Evolutionary conservation across 2,329 filamentous ascomycete genomes (phyloP), one percentile per base, ranked within the genome.

Genomic region (Stachybotrys elegans): DNA sequence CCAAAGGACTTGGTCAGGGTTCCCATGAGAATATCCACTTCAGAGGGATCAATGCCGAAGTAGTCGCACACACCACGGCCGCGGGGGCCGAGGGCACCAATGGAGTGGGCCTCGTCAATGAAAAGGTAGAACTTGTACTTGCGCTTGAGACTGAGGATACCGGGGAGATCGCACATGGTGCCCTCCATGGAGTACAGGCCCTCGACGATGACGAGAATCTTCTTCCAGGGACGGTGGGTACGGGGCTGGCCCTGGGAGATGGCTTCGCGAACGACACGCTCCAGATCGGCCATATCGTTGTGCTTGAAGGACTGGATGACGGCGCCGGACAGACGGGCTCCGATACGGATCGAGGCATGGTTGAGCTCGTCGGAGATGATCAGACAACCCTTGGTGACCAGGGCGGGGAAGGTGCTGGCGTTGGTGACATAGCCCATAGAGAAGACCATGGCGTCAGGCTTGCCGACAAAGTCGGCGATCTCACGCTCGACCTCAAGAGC

Each of bases 401-500:
- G 75, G 27, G 91, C 90, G 4, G 92, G 89, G 74, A 98, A 97
- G 14, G 91, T 83, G 52, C 86, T 88, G 22, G 92, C 86, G 60
- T 98, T 98, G 51, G 93, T 98, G 49, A 91, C 90, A 62, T 95
- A 98, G 25, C 93, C 93, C 93, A 98, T 98, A 20, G 92, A 96
- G 72, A 97, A 97, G 42, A 98, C 84, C 84, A 96, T 96, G 22
- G 93, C 85, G 22, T 88, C 82, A 46, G 91, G 86, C 73, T 97
- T 98, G 63, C 91, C 92, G 31, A 97, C 88, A 59, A 98, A 98
- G 36, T 79, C 77, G 37, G 93, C 93, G 53, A 97, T 81, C 59
- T 95, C 78, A 22, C 85, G 82, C 72, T 98, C 93, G 4, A 96
- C 91, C 63, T 98, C 92, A 27, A 88, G 57, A 45, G 89, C 84